A percentile compares a stretch with the other conserved stretches of the same genome.
These are phyloP conservation scores for Colletotrichum falcatum DNA, from an alignment of 2,329 filamentous ascomycete species.

Conservation along the genomic window DNA sequence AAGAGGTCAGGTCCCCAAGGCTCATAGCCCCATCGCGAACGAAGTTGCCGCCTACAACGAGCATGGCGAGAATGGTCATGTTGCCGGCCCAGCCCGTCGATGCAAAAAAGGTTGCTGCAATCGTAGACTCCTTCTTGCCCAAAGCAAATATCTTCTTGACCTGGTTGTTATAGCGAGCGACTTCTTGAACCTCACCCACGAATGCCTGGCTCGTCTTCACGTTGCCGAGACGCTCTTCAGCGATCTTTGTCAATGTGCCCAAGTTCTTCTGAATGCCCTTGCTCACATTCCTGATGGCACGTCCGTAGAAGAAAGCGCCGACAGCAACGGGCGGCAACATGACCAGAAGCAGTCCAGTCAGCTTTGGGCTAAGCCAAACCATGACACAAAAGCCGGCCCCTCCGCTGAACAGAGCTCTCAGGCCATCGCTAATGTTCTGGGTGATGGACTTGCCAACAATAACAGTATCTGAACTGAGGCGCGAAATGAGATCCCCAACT, in stretches of 20 bases:
- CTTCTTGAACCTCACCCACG: conserved; percentile 90
- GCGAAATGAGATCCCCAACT: conserved; percentile 94
- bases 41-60: conserved; percentile 91
- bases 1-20: conserved; percentile 92
- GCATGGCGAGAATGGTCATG: conserved; percentile 91
- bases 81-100: conserved; percentile 93
- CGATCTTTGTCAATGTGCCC: conserved; percentile 94
- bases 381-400: conserved; percentile 91
- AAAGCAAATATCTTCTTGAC: conserved; percentile 92
- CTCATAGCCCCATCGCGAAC: conserved; percentile 88
- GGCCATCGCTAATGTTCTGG: conserved; percentile 96
- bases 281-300: conserved; percentile 88
- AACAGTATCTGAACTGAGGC: conserved; percentile 94
- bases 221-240: conserved; percentile 96
- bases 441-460: conserved; percentile 99
- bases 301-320: conserved; percentile 91
- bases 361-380: conserved; percentile 93
- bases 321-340: conserved; percentile 93
- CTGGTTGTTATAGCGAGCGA: conserved; percentile 90
- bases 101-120: conserved; percentile 90
- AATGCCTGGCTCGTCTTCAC: conserved; percentile 98
- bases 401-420: conserved; percentile 90
- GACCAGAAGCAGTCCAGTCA: conserved; percentile 86
- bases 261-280: conserved; percentile 94
- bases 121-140: conserved; percentile 86